Percentiles rank a stretch among this genome's conserved stretches.
phyloP scores from a whole-genome alignment of 805 yeast genomes.

The Saccharomycopsis sp. region DNA sequence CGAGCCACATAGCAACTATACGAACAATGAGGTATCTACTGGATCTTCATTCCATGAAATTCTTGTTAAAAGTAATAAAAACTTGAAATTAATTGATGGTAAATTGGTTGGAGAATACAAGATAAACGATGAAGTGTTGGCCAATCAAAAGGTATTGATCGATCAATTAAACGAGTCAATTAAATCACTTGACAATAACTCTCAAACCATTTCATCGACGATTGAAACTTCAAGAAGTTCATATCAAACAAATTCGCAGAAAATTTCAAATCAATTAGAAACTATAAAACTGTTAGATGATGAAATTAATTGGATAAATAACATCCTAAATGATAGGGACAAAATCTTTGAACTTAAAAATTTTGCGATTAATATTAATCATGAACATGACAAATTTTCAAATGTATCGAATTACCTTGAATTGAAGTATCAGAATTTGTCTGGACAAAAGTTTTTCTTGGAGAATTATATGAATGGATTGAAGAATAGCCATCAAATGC shows the following conservation, averaged over 20 bases:
- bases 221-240: conserved; percentile 32
- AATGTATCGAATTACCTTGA: conserved; percentile 4
- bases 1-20: neutral
- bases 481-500: conserved; percentile 2
- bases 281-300: conserved; percentile 5
- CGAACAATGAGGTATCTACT: neutral
- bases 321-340: conserved; percentile 7
- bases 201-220: conserved; percentile 26
- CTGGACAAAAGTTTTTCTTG: conserved; percentile 7
- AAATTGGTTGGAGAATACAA: neutral
- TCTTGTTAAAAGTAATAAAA: neutral
- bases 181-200: conserved; percentile 51
- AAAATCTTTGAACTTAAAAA: conserved; percentile 7
- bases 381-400: neutral
- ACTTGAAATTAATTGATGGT: neutral
- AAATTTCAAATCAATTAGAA: conserved; percentile 10
- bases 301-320: conserved; percentile 10
- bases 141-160: neutral
- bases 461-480: conserved; percentile 8
- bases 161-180: conserved; percentile 21
- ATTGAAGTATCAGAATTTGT: conserved; percentile 6
- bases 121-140: neutral
- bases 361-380: neutral
- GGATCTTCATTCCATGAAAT: neutral
- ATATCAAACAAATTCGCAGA: conserved; percentile 38